Evolutionary conservation across 331 rosid genomes (phyloP), one percentile per base, ranked within the genome.

Genomic region (Malus hybrid): DNA sequence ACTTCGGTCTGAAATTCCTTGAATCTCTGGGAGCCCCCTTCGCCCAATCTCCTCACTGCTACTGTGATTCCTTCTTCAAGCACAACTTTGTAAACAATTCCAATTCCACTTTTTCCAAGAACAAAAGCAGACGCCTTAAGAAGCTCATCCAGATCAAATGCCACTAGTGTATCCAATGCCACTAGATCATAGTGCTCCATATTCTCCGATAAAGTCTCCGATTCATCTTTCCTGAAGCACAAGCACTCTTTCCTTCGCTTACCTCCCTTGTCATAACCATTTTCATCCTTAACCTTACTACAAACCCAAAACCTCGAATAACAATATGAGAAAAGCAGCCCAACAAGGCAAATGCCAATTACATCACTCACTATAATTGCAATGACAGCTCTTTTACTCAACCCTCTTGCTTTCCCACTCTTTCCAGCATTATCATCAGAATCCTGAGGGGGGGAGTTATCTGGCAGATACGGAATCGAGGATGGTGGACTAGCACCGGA

Each of bases 61-160:
- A 94, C 80, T 57, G 82, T 90, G 24, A 86, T 82, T 30, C 99
- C 99, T 56, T 90, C 97, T 82, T 94, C 99, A 50, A 92, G 99
- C 78, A 94, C 99, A 74, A 94, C 99, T 78, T 88, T 92, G 87
- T 94, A 94, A 77, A 94, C 95, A 82, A 94, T 94, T 68, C 99
- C 99, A 34, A 92, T 90, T 61, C 97, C 93, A 76, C 97, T 92
- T 84, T 92, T 94, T 12, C 99, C 99, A 11, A 94, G 80, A 77
- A 94, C 99, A 76, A 94, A 94, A 68, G 99, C 99, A 5, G 99
- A 94, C 44, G 99, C 99, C 90, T 94, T 94, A 9, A 94, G 97
- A 85, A 94, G 99, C 77, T 94, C 97, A 71, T 94, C 99, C 71
- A 94, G 88, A 89, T 94, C 99, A 80, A 94, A 94, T 11, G 87